Conservation (phyloP, 2,329 filamentous ascomycete genomes). For the Sclerotinia subarctica region DNA sequence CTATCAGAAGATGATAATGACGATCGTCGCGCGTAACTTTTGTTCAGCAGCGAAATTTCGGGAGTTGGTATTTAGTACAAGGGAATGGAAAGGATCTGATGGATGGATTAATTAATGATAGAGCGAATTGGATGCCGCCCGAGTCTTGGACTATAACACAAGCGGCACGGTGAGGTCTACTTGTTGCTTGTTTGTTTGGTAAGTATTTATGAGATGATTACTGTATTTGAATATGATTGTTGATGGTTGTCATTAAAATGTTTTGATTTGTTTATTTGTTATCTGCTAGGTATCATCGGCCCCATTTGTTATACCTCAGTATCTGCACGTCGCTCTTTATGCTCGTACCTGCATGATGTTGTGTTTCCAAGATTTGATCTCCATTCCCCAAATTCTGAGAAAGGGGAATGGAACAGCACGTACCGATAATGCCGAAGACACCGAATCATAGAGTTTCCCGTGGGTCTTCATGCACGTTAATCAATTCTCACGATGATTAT, state of each 20-base stretch:
- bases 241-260: background rate
- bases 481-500: background rate
- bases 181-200: background rate
- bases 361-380: slow-evolving; percentile 18
- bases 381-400: slow-evolving; percentile 8
- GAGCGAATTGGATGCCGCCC: background rate
- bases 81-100: background rate
- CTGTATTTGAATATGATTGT: background rate
- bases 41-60: background rate
- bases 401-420: slow-evolving; percentile 8
- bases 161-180: slow-evolving; percentile 6
- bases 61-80: background rate
- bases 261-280: slow-evolving; percentile 6
- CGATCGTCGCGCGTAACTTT: background rate
- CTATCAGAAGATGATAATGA: slow-evolving; percentile 3
- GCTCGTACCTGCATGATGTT: slow-evolving; percentile 20
- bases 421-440: slow-evolving; percentile 3
- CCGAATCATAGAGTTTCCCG: background rate
- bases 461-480: slow-evolving; percentile 13
- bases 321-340: slow-evolving; percentile 13
- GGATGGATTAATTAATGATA: background rate
- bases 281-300: background rate
- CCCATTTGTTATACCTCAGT: background rate
- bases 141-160: background rate
- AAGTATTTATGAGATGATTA: background rate